Base-by-base conservation (phyloP, 495 filamentous ascomycete species). In the Xanthoparmelia taractica region DNA sequence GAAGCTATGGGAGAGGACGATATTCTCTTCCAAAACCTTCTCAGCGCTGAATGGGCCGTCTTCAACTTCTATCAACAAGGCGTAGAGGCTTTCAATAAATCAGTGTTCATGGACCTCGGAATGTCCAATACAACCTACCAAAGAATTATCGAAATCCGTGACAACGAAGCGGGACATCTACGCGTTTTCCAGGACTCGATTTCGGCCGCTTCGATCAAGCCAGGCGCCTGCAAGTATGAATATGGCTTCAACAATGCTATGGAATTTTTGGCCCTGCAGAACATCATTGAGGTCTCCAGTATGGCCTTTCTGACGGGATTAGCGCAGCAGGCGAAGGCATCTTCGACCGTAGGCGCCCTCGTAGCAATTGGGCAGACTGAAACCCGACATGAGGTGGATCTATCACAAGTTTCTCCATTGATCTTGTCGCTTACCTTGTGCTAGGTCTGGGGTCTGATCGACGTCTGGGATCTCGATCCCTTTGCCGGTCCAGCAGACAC, bases 21-120 rank as follows among this genome's bases (percentile, higher is more conserved):
- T 18, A 10, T 60, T 27, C 58, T 60, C 31, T 60, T 60, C n/a
- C 43, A 60, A 47, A 60, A 60, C 8, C 58, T 60, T 11, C 33
- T 60, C 27, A 60, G 58, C n/a, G 58, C 58, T n/a, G 58, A 60
- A 47, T 60, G 58, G 58, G n/a, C 43, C 15, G 58, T 60, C 15
- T 60, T 34, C 17, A 52, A 34, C 31, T 60, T 60, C 43, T 60
- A 60, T 8, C 43, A 60, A 27, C 58, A 60, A 60, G 58, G 58
- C 31, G 58, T 60, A 18, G 40, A 60, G n/a, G 27, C 58, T 17
- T 60, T 60, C 58, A 60, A 60, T 18, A 20, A 60, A 52, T 60
- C 58, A n/a, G 43, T 20, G 8, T 60, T 60, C 31, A 37, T 20
- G 31, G 43, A 60, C 43, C 58, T 60, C 31, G 58, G 58, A 7